Conservation (phyloP, 768 basidiomycete genomes). For the Sporobolomyces phaffii region DNA sequence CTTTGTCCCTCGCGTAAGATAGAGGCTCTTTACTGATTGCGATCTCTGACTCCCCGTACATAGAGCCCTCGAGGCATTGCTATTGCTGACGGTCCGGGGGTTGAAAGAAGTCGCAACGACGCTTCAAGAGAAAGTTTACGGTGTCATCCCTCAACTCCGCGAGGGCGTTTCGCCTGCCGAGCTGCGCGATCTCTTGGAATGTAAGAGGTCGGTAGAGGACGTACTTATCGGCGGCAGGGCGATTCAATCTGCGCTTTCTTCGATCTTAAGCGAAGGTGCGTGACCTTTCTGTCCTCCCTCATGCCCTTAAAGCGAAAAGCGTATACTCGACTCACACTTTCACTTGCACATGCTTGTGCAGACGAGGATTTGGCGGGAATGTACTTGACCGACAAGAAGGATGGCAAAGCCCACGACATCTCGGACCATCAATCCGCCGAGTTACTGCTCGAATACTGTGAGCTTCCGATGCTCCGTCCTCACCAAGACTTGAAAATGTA, state of each 20-base stretch:
- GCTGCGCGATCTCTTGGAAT: conserved; percentile 30
- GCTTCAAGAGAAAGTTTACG: conserved; percentile 30
- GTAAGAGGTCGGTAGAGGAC: conserved; percentile 33
- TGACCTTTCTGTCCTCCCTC: too few relatives aligned
- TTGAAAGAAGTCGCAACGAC: conserved; percentile 11
- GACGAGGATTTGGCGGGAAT: conserved; percentile 33
- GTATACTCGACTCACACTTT: too few relatives aligned
- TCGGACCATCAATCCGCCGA: conserved; percentile 28
- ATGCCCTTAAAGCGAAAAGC: too few relatives aligned
- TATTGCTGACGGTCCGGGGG: conserved; percentile 28
- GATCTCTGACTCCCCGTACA: neutral
- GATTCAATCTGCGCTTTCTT: conserved; percentile 22
- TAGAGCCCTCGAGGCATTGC: conserved; percentile 32
- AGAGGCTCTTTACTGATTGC: too few relatives aligned
- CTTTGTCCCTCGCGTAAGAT: neutral
- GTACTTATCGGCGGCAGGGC: conserved; percentile 15
- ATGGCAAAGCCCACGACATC: neutral
- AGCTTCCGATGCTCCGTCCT: neutral
- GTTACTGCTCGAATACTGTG: conserved; percentile 35
- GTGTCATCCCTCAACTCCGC: conserved; percentile 12
- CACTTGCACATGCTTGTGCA: neutral
- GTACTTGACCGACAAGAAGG: conserved; percentile 21
- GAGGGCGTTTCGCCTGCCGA: conserved; percentile 31
- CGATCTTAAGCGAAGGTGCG: conserved; percentile 23
- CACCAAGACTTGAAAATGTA: too few relatives aligned